Percentiles rank a stretch among this genome's conserved stretches.
phyloP scores from a whole-genome alignment of 139 green algal species.

The Coccomyxa sp. region DNA sequence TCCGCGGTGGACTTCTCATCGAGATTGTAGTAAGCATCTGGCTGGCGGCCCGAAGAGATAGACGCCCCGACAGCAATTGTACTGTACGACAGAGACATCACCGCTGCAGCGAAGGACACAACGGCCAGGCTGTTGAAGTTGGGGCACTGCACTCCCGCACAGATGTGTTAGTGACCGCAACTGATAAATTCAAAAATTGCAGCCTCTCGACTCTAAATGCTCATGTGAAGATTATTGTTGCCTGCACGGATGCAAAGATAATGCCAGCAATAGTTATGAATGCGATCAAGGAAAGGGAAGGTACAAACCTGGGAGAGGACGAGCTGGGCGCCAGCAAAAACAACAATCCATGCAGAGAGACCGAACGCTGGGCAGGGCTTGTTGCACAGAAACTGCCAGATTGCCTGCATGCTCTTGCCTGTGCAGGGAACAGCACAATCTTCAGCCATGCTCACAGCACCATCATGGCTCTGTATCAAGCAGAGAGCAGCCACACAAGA shows the following conservation, averaged over 20 bases:
- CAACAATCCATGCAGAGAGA: conserved; percentile 30
- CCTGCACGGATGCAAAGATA: too few species aligned
- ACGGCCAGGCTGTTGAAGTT: conserved; percentile 28
- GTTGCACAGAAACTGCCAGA: background rate
- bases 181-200: too few species aligned
- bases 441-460: too few species aligned
- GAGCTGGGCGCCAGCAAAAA: conserved; percentile 39
- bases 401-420: background rate
- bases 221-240: too few species aligned
- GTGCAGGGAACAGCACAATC: conserved; percentile 20
- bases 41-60: background rate
- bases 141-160: conserved; percentile 21
- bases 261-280: too few species aligned
- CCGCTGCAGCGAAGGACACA: conserved; percentile 27
- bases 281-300: too few species aligned
- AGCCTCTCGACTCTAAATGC: too few species aligned
- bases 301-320: conserved; percentile 38
- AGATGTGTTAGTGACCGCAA: too few species aligned
- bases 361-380: conserved; percentile 19
- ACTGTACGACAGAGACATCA: conserved; percentile 44
- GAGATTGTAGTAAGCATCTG: conserved; percentile 9
- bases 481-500: too few species aligned
- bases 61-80: conserved; percentile 31
- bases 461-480: too few species aligned
- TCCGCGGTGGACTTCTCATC: conserved; percentile 5